Base-by-base conservation (phyloP, 257 asterid species). In the Striga asiatica region DNA sequence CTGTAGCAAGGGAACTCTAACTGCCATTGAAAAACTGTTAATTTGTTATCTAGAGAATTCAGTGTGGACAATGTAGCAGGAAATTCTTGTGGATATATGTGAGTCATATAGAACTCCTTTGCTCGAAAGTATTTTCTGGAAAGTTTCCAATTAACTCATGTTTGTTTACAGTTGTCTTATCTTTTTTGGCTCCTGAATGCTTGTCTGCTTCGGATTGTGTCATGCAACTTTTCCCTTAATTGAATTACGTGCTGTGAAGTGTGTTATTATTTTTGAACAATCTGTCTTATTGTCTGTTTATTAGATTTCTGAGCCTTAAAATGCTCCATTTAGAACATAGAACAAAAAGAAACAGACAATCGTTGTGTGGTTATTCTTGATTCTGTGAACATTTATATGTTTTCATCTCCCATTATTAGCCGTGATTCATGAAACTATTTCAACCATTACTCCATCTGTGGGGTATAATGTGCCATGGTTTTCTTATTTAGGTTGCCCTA, bases 401-500 rank as follows among this genome's bases (percentile, higher is more conserved):
- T 56, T 32, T 9, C 32, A 25, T 66, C 17, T 41, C 56, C 38
- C 41, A 46, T 50, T 35, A 50, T 42, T 47, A 54, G 68, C 50
- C 49, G 58, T 47, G 52, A 31, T 43, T 63, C 27, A 20, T 56
- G 58, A 29, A 18, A 50, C 24, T 16, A 46, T 32, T 52, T 54
- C 35, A 43, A 20, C 8, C 25, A 9, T 49, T 38, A 38, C 11
- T 31, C 17, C 50, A 3, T 24, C 18, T 19, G 11, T 34, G 3
- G 22, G 25, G 27, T 12, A 25, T 29, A 39, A 18, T 59, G 59
- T 60, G 20, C 14, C 60, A 65, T 45, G 49, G 21, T 48, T 55
- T 37, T 62, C 27, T 71, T 60, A 35, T 55, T 58, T 64, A 92
- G 98, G 97, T 92, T 3, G 94, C 99, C 22, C 73, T 92, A 56